Base-by-base conservation (phyloP, 352 stramenopile species). In the Phytophthora nicotianae region DNA sequence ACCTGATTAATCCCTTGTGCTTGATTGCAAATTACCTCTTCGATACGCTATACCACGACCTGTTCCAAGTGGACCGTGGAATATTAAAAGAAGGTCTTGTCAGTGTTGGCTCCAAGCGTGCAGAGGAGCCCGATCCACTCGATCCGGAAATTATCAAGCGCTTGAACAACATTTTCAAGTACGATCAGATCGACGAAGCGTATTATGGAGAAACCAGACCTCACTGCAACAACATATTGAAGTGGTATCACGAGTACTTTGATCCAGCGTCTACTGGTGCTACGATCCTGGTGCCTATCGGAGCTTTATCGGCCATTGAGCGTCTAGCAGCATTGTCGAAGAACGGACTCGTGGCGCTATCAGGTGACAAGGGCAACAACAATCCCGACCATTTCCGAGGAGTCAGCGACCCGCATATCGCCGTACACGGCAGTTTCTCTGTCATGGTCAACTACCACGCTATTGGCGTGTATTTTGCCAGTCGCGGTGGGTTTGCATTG, bases 401-500 rank as follows among this genome's bases (percentile, higher is more conserved):
- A 5, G 63, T 97, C 16, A 87, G 77, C 49, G 95, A 98, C 69
- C 95, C 96, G 14, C 94, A 98, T 66, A 98, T 98, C 32, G 95
- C 96, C 0, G 85, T 98, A 19, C 96, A 98, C 62, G 96, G 96
- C 9, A 97, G 86, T 32, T 98, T 98, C 65, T 98, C 88, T 2
- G 84, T 98, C 49, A 98, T 96, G 87, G 88, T 98, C 20, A 98
- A 98, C 64, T 98, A 98, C 69, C 93, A 98, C 65, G 91, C 91
- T 4, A 96, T 98, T 57, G 91, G 93, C 10, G 71, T 96, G 19
- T 94, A 96, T 70, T 93, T 96, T 56, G 95, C 90, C 19, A 96
- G 83, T 64, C 81, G 89, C 26, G 89, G 89, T 4, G 93, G 93
- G 17, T 98, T 98, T 65, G 90, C 90, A 16, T 72, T 98, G 5